Evolutionary conservation across 768 basidiomycete species (phyloP).

Genomic region (Rhodotorula toruloides): DNA sequence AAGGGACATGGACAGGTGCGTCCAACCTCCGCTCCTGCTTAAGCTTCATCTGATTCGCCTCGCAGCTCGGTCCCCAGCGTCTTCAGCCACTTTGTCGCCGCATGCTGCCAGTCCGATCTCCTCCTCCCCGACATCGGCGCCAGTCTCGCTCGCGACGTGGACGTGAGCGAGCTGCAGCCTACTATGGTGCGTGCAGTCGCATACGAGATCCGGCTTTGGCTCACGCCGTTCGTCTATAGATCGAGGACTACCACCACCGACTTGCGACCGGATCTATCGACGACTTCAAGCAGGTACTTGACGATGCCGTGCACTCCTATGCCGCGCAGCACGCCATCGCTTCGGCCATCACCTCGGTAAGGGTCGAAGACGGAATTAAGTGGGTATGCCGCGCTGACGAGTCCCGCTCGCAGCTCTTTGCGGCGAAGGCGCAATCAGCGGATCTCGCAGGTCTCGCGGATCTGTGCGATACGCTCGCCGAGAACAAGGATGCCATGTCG

Average conservation of each 20-base stretch:
- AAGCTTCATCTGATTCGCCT: too few relatives aligned
- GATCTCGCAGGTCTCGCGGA: neutral
- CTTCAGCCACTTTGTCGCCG: slow-evolving; percentile 4
- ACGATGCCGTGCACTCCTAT: neutral
- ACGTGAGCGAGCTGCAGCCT: neutral
- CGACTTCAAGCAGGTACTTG: neutral
- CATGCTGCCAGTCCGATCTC: neutral
- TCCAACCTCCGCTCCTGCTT: neutral
- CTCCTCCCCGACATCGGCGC: slow-evolving; percentile 2
- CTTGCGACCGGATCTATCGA: slow-evolving; percentile 1
- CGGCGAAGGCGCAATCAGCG: neutral
- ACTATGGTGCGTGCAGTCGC: neutral
- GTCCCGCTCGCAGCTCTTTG: too few relatives aligned
- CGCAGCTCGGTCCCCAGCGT: neutral
- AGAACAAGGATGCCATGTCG: neutral
- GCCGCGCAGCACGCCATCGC: neutral
- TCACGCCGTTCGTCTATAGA: neutral
- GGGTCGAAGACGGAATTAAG: neutral
- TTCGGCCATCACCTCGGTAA: neutral
- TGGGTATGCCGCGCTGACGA: rapidly evolving
- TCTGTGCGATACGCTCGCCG: slow-evolving; percentile 14
- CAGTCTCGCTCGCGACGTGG: neutral
- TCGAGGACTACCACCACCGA: neutral
- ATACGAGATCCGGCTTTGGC: neutral
- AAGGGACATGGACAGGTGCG: slow-evolving; percentile 16